A percentile compares a stretch with the other conserved stretches of the same genome.
Conservation (phyloP, 768 basidiomycete species). For the Trametes elegans region DNA sequence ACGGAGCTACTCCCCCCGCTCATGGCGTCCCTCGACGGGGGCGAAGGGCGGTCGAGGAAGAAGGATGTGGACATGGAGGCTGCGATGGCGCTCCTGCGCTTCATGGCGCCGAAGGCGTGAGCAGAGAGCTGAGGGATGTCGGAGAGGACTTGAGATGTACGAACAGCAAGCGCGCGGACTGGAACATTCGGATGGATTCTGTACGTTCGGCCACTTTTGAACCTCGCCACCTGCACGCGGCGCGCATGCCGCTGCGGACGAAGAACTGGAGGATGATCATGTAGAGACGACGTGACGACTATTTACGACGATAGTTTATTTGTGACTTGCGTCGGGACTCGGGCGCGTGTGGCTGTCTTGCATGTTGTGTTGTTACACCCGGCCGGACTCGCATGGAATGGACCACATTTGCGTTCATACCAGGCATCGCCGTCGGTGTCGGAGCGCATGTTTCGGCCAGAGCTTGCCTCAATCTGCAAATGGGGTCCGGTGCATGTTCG, state of each 20-base stretch:
- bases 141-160: slow-evolving; percentile 3
- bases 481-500: no score
- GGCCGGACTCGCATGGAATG: not conserved
- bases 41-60: not conserved
- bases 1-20: slow-evolving; percentile 15
- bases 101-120: slow-evolving; percentile 19
- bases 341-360: not conserved
- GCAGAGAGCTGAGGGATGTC: not conserved
- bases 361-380: slow-evolving; percentile 10
- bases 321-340: no score
- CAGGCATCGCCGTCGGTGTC: not conserved
- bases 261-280: not conserved
- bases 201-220: no score
- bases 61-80: slow-evolving; percentile 24
- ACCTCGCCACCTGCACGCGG: no score
- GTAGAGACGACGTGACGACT: slow-evolving; percentile 16
- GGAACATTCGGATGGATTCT: slow-evolving; percentile 5
- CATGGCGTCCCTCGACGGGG: slow-evolving; percentile 1
- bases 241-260: not conserved
- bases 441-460: slow-evolving; percentile 3
- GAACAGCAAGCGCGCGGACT: slow-evolving; percentile 9
- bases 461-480: not conserved
- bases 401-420: not conserved
- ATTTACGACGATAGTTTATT: slow-evolving; percentile 17
- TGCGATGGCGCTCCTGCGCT: slow-evolving; percentile 22